Evolutionary conservation across 495 filamentous ascomycete species (phyloP).

Genomic region (Aspergillus heteromorphus): DNA sequence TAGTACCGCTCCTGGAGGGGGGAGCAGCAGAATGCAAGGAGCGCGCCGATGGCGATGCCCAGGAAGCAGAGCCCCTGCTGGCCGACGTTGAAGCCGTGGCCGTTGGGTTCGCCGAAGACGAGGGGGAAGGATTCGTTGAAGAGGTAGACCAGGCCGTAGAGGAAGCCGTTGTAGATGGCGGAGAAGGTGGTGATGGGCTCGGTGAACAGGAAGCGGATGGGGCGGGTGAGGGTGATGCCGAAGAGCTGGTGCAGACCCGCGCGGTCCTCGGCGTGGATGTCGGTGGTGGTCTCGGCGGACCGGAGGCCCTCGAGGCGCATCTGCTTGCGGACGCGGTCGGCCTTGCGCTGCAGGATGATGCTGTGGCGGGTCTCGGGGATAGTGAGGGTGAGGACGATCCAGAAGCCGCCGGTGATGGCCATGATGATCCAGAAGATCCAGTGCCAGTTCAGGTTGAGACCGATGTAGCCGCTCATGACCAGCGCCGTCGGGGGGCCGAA

Average conservation of each 20-base stretch:
- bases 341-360: conserved; percentile 46
- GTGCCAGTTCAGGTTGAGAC: conserved; percentile 29
- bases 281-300: conserved; percentile 34
- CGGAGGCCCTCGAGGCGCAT: conserved; percentile 47
- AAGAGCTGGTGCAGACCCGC: conserved; percentile 57
- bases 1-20: conserved; percentile 45
- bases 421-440: conserved; percentile 45
- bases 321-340: conserved; percentile 44
- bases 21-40: conserved; percentile 36
- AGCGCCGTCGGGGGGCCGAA: conserved; percentile 37
- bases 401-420: conserved; percentile 40
- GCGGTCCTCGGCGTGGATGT: conserved; percentile 30
- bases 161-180: conserved; percentile 54
- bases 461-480: conserved; percentile 40
- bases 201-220: conserved; percentile 44
- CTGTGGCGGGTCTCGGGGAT: conserved; percentile 43
- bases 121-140: conserved; percentile 46
- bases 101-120: conserved; percentile 35
- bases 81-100: conserved; percentile 38
- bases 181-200: conserved; percentile 51
- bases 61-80: conserved; percentile 36
- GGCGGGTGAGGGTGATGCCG: conserved; percentile 42
- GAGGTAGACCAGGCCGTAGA: conserved; percentile 64
- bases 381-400: conserved; percentile 33
- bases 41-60: conserved; percentile 37